Base-by-base conservation (phyloP, 2,329 filamentous ascomycete species). In the Alternaria gaisen region DNA sequence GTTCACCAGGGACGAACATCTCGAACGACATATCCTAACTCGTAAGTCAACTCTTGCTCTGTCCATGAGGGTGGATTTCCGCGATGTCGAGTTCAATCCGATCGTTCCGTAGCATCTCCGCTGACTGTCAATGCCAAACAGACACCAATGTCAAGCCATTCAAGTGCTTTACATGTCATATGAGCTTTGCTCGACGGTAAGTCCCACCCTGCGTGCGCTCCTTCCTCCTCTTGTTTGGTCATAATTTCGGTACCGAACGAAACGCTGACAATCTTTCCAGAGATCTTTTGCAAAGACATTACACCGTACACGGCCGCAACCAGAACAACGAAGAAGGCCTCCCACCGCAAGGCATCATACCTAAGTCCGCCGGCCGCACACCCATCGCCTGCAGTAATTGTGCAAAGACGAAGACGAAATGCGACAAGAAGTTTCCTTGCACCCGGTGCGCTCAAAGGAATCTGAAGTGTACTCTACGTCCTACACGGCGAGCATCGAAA, bases 121-220 rank as follows among this genome's bases (percentile, higher is more conserved):
- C 60, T 65, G 41, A 62, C 51, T 36, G 41, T 47, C 42, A 18
- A 18, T 12, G 12, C 48, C 24, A 18, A 41, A 10, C 66, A 84
- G 82, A 85, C 65, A 85, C 83, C 56, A 84, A 84, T 69, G 82
- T 85, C n/a, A 85, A 85, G 73, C 83, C 83, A 3, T 85, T 83
- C 79, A 84, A 84, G 75, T 85, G 83, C 72, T 83, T 83, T 61
- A 84, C 81, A 36, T 85, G 83, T 68, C 83, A 85, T 62, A 85
- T 85, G 83, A 84, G 82, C 59, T 85, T 85, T 68, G 83, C 83
- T 64, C 76, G 83, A 65, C 79, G 83, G 83, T 85, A 71, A 58
- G 81, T 78, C 18, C 14, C 38, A 38, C 42, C 36, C 18, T 42
- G 32, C 4, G 18, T 26, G 42, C 28, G 12, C 12, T 42, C 28